Evolutionary conservation across 495 filamentous ascomycete species (phyloP), one percentile per base, ranked within the genome.

Genomic region (Stereocaulon alpinum): DNA sequence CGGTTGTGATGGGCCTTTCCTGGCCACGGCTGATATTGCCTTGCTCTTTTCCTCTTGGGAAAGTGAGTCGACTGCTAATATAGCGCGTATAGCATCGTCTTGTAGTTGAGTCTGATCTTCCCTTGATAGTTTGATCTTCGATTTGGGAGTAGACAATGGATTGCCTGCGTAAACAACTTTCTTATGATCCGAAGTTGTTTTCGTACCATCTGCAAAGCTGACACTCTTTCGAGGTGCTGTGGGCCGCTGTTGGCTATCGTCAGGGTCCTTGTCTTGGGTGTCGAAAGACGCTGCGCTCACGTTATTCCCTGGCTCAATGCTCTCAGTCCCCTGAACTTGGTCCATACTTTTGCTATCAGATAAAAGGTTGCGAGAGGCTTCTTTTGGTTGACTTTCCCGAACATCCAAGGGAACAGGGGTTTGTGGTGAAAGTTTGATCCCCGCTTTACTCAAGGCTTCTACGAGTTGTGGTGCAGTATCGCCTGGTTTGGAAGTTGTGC

Each of bases 391-490:
- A 66, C 41, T 4, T 51, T 58, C 15, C 50, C 45, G 55, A 1
- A 2, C 10, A 30, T 55, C 56, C 60, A 61, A 44, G 27, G 20
- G 11, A 22, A 34, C 6, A 20, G 49, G 14, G 18, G 30, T 48
- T 30, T 75, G 65, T 37, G 75, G 70, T 40, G 78, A 67, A 55
- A 82, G 74, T 18, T 79, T 74, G 3, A 89, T 71, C 17, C 88
- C 88, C 40, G 80, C 85, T 66, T 89, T 90, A 63, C 81, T 73
- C 53, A 95, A 68, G 2, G 83, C 77, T 17, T 89, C 82, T 22
- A 87, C 61, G 15, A 91, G 68, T 58, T 86, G 77, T 2, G 82
- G 70, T 47, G 83, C 78, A 9, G 76, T 71, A 47, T 86, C 78
- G 20, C 81, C 82, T 0, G 88, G 82, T 1, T 68, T 79, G 12